These are phyloP conservation scores for Capronia epimyces DNA, from an alignment of 2,329 filamentous ascomycete genomes.

Conservation along the genomic window DNA sequence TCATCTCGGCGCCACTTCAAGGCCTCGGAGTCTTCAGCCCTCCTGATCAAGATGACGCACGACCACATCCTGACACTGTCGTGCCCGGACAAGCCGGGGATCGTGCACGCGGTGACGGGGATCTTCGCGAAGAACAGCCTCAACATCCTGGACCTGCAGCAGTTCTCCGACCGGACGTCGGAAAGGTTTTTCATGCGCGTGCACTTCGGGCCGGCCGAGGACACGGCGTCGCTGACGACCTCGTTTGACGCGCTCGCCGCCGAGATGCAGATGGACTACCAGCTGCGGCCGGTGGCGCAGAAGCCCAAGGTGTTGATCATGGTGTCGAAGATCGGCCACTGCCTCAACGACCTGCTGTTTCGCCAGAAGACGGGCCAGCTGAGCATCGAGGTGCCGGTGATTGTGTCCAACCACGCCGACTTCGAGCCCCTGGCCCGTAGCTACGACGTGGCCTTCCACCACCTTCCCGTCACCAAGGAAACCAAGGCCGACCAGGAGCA, in stretches of 20 bases:
- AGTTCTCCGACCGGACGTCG: slow-evolving; percentile 71
- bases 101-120: slow-evolving; percentile 77
- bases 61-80: slow-evolving; percentile 74
- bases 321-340: slow-evolving; percentile 85
- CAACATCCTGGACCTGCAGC: slow-evolving; percentile 79
- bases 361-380: slow-evolving; percentile 69
- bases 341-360: slow-evolving; percentile 77
- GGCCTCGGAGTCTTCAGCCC: neutral
- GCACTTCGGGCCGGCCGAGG: slow-evolving; percentile 63
- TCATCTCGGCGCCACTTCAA: neutral
- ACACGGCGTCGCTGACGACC: slow-evolving; percentile 44
- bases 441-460: slow-evolving; percentile 73
- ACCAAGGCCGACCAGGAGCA: slow-evolving; percentile 70
- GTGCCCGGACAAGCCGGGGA: slow-evolving; percentile 77
- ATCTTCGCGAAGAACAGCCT: slow-evolving; percentile 67
- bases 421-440: slow-evolving; percentile 62
- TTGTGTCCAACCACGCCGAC: slow-evolving; percentile 78
- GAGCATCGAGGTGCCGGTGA: slow-evolving; percentile 67
- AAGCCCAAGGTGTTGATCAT: slow-evolving; percentile 78
- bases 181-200: slow-evolving; percentile 84
- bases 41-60: slow-evolving; percentile 33
- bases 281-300: slow-evolving; percentile 61
- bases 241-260: slow-evolving; percentile 58
- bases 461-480: slow-evolving; percentile 72
- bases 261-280: slow-evolving; percentile 64